These are phyloP conservation scores for Mycena olivaceomarginata DNA, from an alignment of 768 basidiomycete species.

Conservation along the genomic window DNA sequence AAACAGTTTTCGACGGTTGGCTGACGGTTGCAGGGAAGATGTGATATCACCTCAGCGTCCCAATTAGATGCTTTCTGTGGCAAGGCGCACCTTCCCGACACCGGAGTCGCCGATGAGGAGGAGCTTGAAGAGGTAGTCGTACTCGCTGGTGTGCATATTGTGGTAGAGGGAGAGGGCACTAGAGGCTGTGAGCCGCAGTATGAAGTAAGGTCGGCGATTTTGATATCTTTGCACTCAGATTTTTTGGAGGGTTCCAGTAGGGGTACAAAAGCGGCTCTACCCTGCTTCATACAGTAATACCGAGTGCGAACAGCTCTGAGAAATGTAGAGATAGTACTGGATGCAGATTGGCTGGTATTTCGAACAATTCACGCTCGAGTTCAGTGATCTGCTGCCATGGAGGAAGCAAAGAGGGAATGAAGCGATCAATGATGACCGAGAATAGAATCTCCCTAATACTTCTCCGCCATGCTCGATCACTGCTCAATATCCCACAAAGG, in stretches of 20 bases:
- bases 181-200: constrained; percentile 7
- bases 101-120: constrained; percentile 98
- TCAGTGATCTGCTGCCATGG: background rate
- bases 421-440: background rate
- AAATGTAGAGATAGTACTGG: background rate
- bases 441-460: background rate
- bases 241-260: background rate
- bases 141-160: constrained; percentile 92
- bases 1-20: background rate
- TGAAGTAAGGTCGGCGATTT: background rate
- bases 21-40: background rate
- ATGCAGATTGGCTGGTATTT: background rate
- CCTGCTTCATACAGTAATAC: background rate
- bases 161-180: constrained; percentile 22
- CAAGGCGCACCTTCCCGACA: constrained; percentile 54
- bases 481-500: constrained; percentile 97
- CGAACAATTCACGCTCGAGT: background rate
- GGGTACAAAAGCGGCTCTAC: constrained; percentile 18
- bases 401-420: background rate
- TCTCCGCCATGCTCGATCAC: constrained; percentile 87
- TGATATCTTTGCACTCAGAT: background rate
- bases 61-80: background rate
- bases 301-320: background rate
- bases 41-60: background rate
- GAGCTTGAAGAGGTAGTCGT: constrained; percentile 98